Evolutionary conservation across 2,329 filamentous ascomycete species (phyloP).

Genomic region (Penicillium sp.): DNA sequence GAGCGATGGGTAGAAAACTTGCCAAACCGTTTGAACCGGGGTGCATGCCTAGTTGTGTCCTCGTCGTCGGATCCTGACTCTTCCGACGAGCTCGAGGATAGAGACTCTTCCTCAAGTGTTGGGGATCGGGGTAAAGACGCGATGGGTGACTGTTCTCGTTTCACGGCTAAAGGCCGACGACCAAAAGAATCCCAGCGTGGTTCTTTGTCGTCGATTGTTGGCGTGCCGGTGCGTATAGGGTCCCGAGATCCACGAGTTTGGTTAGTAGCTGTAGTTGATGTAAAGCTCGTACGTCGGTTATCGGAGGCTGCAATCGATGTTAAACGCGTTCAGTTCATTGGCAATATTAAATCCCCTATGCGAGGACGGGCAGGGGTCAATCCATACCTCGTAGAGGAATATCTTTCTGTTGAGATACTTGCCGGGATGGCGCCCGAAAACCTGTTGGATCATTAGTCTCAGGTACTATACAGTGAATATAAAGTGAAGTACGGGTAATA

Average conservation of each 20-base stretch:
- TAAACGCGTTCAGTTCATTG: background rate
- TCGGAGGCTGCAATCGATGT: slow-evolving; percentile 15
- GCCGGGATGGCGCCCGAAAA: slow-evolving; percentile 40
- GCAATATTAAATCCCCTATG: background rate
- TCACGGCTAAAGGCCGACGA: slow-evolving; percentile 24
- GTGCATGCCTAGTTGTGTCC: slow-evolving; percentile 19
- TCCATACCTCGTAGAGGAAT: slow-evolving; percentile 28
- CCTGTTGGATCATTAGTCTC: slow-evolving; percentile 24
- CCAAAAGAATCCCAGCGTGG: slow-evolving; percentile 21
- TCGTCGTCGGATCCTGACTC: slow-evolving; percentile 34
- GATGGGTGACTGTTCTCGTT: slow-evolving; percentile 25
- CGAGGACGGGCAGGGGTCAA: too few species aligned
- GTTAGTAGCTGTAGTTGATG: slow-evolving; percentile 30
- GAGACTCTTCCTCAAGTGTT: slow-evolving; percentile 34
- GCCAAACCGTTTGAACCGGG: slow-evolving; percentile 39
- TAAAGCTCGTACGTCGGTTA: slow-evolving; percentile 30
- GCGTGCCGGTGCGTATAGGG: slow-evolving; percentile 25
- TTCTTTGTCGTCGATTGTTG: slow-evolving; percentile 26
- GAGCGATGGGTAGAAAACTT: slow-evolving; percentile 39
- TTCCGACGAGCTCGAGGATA: slow-evolving; percentile 32
- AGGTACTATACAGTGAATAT: background rate
- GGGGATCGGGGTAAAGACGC: slow-evolving; percentile 30
- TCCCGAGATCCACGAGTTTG: slow-evolving; percentile 27
- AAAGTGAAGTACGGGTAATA: slow-evolving; percentile 12
- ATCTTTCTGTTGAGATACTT: slow-evolving; percentile 40